Evolutionary conservation across 345 rosid species (phyloP).

Genomic region (Garcia nutans): DNA sequence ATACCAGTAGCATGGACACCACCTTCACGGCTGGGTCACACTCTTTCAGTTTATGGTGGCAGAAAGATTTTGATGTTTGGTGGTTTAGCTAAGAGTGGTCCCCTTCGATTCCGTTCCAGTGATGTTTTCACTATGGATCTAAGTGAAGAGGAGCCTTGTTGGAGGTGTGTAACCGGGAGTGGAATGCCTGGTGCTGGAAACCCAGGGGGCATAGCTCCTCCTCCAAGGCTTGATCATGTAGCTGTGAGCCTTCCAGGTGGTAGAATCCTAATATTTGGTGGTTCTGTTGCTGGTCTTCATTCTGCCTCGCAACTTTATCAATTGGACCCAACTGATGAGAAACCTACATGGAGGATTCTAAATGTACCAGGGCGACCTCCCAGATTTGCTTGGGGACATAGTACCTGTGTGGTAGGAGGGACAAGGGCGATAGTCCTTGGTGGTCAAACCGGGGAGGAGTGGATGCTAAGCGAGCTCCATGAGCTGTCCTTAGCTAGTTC

Average conservation of each 20-base stretch:
- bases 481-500: constrained; percentile 72
- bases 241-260: constrained; percentile 83
- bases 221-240: constrained; percentile 88
- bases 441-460: constrained; percentile 90
- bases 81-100: constrained; percentile 85
- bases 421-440: constrained; percentile 84
- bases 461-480: constrained; percentile 90
- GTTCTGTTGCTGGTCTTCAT: constrained; percentile 87
- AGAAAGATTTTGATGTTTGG: constrained; percentile 88
- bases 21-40: constrained; percentile 83
- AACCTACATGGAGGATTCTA: constrained; percentile 83
- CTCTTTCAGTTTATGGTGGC: constrained; percentile 77
- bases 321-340: constrained; percentile 83
- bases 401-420: constrained; percentile 90
- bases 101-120: constrained; percentile 77
- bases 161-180: constrained; percentile 79
- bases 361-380: constrained; percentile 84
- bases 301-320: constrained; percentile 88
- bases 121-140: constrained; percentile 90
- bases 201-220: constrained; percentile 82
- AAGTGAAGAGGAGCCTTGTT: constrained; percentile 80
- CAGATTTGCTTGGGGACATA: constrained; percentile 91
- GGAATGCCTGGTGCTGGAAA: constrained; percentile 90
- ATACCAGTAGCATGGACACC: constrained; percentile 88
- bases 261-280: constrained; percentile 76